phyloP scores from a whole-genome alignment of 2,329 filamentous ascomycete species.

The Hypoxylon sp. region DNA sequence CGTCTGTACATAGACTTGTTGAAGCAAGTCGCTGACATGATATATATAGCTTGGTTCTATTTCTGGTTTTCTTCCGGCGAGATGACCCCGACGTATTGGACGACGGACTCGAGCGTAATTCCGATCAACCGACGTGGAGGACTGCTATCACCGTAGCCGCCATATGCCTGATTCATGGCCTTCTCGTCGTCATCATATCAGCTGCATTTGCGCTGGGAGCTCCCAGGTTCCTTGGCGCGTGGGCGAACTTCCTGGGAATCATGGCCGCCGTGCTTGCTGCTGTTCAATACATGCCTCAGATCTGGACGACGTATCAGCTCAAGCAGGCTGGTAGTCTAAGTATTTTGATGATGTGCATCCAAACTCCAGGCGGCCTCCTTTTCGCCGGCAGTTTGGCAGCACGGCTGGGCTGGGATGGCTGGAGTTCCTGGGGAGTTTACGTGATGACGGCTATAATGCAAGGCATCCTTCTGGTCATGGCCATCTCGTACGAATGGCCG shows the following conservation, averaged over 20 bases:
- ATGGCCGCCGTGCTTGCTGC: conserved; percentile 79
- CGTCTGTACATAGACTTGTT: background rate
- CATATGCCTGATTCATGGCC: conserved; percentile 76
- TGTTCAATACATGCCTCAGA: conserved; percentile 94
- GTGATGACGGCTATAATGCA: conserved; percentile 87
- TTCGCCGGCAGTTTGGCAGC: conserved; percentile 86
- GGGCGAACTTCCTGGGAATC: conserved; percentile 87
- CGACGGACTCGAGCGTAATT: conserved; percentile 52
- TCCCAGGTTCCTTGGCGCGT: conserved; percentile 71
- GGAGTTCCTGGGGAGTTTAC: conserved; percentile 96
- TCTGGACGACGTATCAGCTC: conserved; percentile 86
- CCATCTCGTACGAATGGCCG: conserved; percentile 73
- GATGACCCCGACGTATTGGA: conserved; percentile 59
- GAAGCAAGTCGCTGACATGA: conserved; percentile 34
- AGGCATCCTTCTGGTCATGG: conserved; percentile 80
- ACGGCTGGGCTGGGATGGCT: conserved; percentile 80
- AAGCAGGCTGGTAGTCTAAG: conserved; percentile 90
- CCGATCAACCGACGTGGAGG: conserved; percentile 72
- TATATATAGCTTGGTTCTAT: conserved; percentile 80
- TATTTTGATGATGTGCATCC: conserved; percentile 98
- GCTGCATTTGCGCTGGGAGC: conserved; percentile 70
- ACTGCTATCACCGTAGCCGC: conserved; percentile 80
- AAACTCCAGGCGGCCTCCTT: conserved; percentile 90
- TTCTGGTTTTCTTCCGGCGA: conserved; percentile 90
- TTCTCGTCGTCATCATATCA: conserved; percentile 74